A percentile compares a stretch with the other conserved stretches of the same genome.
Conservation (phyloP, 2,329 filamentous ascomycete species). For the Escovopsis sp. region DNA sequence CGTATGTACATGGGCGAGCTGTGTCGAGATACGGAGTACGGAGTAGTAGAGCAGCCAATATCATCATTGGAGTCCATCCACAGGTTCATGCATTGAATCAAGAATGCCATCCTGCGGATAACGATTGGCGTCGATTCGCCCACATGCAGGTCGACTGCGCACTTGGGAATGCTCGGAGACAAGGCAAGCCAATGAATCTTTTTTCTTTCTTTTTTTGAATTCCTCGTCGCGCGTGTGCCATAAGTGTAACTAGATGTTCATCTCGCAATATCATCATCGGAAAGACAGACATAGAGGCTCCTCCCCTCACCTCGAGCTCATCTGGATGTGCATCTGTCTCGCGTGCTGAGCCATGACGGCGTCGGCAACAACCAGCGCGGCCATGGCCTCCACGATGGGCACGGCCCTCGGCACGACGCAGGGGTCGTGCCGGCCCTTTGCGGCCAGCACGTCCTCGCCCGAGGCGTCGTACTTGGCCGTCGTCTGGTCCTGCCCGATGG, state of each 20-base stretch:
- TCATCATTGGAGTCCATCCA: too few species aligned
- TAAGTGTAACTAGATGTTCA: too few species aligned
- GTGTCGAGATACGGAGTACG: too few species aligned
- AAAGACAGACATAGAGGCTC: neutral
- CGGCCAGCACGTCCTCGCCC: conserved; percentile 59
- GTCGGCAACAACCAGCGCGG: conserved; percentile 75
- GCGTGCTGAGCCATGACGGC: conserved; percentile 70
- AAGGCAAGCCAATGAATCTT: neutral
- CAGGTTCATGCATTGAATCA: too few species aligned
- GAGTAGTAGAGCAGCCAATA: too few species aligned
- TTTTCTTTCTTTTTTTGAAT: neutral
- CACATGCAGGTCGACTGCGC: too few species aligned
- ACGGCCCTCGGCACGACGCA: conserved; percentile 83
- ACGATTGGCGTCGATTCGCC: too few species aligned
- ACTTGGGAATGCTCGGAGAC: too few species aligned
- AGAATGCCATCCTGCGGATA: too few species aligned
- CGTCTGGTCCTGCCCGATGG: conserved; percentile 80
- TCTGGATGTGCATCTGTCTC: conserved; percentile 26
- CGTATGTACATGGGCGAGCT: too few species aligned
- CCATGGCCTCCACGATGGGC: conserved; percentile 85
- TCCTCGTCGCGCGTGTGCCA: too few species aligned
- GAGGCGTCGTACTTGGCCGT: conserved; percentile 67
- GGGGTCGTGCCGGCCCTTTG: conserved; percentile 88
- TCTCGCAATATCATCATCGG: neutral
- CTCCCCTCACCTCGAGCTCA: conserved; percentile 2